Conservation (phyloP, 805 yeast species). For the Priceomyces carsonii region DNA sequence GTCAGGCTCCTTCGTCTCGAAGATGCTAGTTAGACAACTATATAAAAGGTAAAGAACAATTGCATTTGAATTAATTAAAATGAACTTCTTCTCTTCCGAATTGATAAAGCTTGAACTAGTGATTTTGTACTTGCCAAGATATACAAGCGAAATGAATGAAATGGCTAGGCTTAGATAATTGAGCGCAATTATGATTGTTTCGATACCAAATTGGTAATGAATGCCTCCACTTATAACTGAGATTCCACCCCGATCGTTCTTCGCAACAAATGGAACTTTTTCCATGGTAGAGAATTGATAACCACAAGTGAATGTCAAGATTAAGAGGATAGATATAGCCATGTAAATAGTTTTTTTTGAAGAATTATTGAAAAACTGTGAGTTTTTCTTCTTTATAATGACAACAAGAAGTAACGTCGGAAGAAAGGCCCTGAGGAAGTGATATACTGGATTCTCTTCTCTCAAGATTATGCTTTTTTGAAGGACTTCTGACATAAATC, state of each 20-base stretch:
- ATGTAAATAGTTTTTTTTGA: constrained; percentile 24
- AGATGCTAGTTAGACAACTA: constrained; percentile 46
- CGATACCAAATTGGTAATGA: constrained; percentile 71
- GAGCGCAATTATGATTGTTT: constrained; percentile 52
- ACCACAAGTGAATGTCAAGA: constrained; percentile 57
- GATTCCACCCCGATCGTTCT: constrained; percentile 48
- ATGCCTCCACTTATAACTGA: constrained; percentile 64
- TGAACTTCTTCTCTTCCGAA: constrained; percentile 16
- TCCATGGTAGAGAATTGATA: constrained; percentile 62
- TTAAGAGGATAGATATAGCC: constrained; percentile 34
- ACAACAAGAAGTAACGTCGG: constrained; percentile 47
- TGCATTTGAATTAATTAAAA: constrained; percentile 19
- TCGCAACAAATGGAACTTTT: constrained; percentile 62
- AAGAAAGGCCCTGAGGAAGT: constrained; percentile 48
- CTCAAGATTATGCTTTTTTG: constrained; percentile 45
- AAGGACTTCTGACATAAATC: constrained; percentile 49
- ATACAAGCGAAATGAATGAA: constrained; percentile 40
- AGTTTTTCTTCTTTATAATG: constrained; percentile 50
- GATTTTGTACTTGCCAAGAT: constrained; percentile 33
- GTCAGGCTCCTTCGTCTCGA: constrained; percentile 44
- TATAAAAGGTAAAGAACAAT: constrained; percentile 37
- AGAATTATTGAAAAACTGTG: constrained; percentile 18
- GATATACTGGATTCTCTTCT: constrained; percentile 38
- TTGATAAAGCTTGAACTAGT: constrained; percentile 17
- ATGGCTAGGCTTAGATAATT: constrained; percentile 51